Percentiles rank a stretch among this genome's conserved stretches.
These are phyloP conservation scores for Turnera subulata DNA, from an alignment of 345 rosid genomes.

Conservation along the genomic window DNA sequence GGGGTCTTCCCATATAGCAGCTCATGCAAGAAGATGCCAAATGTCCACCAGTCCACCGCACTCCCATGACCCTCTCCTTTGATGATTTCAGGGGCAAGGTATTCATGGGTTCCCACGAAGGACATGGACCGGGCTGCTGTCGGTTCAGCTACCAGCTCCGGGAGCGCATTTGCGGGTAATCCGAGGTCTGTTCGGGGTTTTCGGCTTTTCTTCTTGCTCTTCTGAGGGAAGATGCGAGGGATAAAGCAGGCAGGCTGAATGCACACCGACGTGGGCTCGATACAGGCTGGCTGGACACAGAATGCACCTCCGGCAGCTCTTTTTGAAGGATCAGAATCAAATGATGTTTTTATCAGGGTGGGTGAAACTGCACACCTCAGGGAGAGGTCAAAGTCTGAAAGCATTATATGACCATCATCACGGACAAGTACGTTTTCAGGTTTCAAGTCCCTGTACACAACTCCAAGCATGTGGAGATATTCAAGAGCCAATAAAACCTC, in stretches of 20 bases:
- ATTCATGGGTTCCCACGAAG: slow-evolving; percentile 97
- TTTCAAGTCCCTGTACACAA: slow-evolving; percentile 93
- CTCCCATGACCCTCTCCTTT: slow-evolving; percentile 99
- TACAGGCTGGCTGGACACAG: slow-evolving; percentile 88
- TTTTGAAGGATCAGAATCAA: slow-evolving; percentile 67
- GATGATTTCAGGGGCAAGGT: slow-evolving; percentile 91
- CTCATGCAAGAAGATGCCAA: slow-evolving; percentile 90
- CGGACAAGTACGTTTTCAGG: slow-evolving; percentile 99
- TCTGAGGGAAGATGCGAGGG: slow-evolving; percentile 74
- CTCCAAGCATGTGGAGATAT: slow-evolving; percentile 99
- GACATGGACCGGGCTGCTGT: slow-evolving; percentile 96
- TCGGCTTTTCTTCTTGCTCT: slow-evolving; percentile 66
- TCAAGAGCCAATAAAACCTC: slow-evolving; percentile 93
- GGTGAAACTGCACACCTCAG: slow-evolving; percentile 88
- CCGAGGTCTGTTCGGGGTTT: slow-evolving; percentile 54
- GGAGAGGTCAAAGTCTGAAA: slow-evolving; percentile 95
- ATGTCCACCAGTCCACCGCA: slow-evolving; percentile 99
- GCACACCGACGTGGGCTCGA: slow-evolving; percentile 83
- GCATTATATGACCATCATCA: slow-evolving; percentile 99
- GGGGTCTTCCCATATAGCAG: slow-evolving; percentile 86
- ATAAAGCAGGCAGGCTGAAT: slow-evolving; percentile 86
- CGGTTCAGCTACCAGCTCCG: slow-evolving; percentile 93
- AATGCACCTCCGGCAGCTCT: slow-evolving; percentile 58
- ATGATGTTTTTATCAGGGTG: slow-evolving; percentile 59
- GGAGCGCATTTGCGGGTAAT: slow-evolving; percentile 49